Percentiles rank a stretch among this genome's conserved stretches.
Evolutionary conservation across 129 eudicot species (phyloP).

Genomic region (Helichrysum umbraculigerum): DNA sequence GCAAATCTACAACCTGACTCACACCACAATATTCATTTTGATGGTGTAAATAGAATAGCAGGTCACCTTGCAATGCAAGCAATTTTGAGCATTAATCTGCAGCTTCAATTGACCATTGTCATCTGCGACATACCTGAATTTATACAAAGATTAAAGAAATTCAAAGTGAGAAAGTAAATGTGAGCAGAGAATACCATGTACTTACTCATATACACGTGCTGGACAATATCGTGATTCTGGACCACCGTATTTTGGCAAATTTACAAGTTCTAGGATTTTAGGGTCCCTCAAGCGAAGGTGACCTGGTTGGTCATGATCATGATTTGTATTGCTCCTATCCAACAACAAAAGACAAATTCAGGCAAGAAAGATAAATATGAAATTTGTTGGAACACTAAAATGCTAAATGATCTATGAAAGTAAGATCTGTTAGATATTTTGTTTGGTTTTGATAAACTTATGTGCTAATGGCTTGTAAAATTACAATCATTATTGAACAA

Average conservation of each 20-base stretch:
- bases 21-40: background rate
- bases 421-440: background rate
- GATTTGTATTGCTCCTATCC: slow-evolving; percentile 92
- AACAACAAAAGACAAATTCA: slow-evolving; percentile 15
- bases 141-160: background rate
- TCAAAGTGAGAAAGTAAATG: background rate
- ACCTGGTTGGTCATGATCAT: slow-evolving; percentile 94
- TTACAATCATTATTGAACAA: background rate
- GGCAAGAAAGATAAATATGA: background rate
- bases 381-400: background rate
- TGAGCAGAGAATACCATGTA: background rate
- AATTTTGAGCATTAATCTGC: slow-evolving; percentile 96
- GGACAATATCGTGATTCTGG: slow-evolving; percentile 97
- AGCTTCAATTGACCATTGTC: slow-evolving; percentile 75
- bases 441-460: background rate
- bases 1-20: background rate
- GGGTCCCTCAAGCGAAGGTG: slow-evolving; percentile 89
- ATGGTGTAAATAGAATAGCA: slow-evolving; percentile 9
- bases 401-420: background rate
- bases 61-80: slow-evolving; percentile 94
- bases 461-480: background rate
- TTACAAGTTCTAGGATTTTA: slow-evolving; percentile 57
- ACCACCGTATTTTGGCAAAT: slow-evolving; percentile 78
- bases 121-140: slow-evolving; percentile 67
- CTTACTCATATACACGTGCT: slow-evolving; percentile 98